Evolutionary conservation across 148 eudicot genomes (phyloP), one percentile per base, ranked within the genome.

Genomic region (Cornus controversa): DNA sequence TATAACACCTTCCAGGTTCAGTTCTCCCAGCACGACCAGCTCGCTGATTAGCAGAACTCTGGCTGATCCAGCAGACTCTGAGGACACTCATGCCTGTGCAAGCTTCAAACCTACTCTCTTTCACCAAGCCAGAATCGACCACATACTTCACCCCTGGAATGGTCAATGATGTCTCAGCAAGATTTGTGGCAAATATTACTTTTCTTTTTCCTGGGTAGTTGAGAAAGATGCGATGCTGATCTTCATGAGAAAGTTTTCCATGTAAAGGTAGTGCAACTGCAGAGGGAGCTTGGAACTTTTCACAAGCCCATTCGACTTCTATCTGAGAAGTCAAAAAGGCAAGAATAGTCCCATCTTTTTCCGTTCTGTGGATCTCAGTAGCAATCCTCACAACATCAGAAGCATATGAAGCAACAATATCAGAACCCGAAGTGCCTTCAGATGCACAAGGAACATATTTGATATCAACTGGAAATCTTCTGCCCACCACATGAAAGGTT

Each of bases 41-140:
- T 70, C 72, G 53, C 28, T 70, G 72, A 26, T 70, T 70, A 37
- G 72, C 72, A 37, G 72, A 70, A 70, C 72, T 70, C 72, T 70
- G 72, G 20, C 72, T 70, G 57, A 70, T 40, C 57, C 72, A 20
- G 57, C 18, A 70, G 42, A 70, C 28, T 40, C 20, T 70, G 40
- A 70, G 57, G 27, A 70, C 72, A 24, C 40, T 70, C 54, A 70
- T 70, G 4, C 72, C 72, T 37, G n/a, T 67, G 16, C 24, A 5
- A 4, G 70, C 24, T 29, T 67, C 70, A 67, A 67, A 67, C 45
- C 40, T 31, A 9, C 45, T 31, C 45, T 67, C 70, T 25, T 67
- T 67, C 8, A 67, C 23, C 70, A 67, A 29, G 45, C 70, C 70
- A 67, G 70, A 67, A 67, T 67, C 70, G 31, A 67, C 18, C 31